Evolutionary conservation across 2,329 filamentous ascomycete species (phyloP).

Genomic region (Colletotrichum orchidophilum): DNA sequence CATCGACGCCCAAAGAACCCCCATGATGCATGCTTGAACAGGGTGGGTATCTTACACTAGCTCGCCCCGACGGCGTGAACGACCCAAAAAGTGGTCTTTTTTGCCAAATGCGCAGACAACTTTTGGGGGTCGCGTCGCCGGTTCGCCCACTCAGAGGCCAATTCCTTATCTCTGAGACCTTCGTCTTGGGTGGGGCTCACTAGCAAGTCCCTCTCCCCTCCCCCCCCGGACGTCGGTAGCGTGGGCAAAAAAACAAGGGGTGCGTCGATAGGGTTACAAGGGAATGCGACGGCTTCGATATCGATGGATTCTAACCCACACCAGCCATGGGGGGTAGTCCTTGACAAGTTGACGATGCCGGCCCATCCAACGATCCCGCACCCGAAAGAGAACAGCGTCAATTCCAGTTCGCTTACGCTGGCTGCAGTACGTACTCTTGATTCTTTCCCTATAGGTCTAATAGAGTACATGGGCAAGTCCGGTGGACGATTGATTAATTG

Average conservation of each 20-base stretch:
- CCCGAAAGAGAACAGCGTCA: neutral
- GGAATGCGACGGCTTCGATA: no score
- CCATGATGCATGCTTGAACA: neutral
- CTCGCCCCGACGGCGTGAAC: slow-evolving; percentile 10
- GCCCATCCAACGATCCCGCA: neutral
- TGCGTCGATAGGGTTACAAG: neutral
- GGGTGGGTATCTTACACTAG: neutral
- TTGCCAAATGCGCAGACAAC: neutral
- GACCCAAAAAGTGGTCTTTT: slow-evolving; percentile 13
- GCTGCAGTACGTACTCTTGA: neutral
- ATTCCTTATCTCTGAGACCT: slow-evolving; percentile 30
- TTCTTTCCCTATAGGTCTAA: neutral
- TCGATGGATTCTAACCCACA: no score
- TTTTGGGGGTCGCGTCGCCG: neutral
- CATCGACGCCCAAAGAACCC: neutral
- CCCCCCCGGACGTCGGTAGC: neutral
- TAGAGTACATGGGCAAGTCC: neutral
- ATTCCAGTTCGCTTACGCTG: neutral
- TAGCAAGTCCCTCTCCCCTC: no score
- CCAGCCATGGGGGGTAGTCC: no score
- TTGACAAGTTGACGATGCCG: neutral
- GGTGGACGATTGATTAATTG: neutral
- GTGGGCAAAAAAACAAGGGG: neutral
- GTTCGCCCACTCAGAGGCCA: slow-evolving; percentile 12
- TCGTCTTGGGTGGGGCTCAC: slow-evolving; percentile 16